Evolutionary conservation across 345 rosid genomes (phyloP).

Genomic region (Eucalyptus sp.): DNA sequence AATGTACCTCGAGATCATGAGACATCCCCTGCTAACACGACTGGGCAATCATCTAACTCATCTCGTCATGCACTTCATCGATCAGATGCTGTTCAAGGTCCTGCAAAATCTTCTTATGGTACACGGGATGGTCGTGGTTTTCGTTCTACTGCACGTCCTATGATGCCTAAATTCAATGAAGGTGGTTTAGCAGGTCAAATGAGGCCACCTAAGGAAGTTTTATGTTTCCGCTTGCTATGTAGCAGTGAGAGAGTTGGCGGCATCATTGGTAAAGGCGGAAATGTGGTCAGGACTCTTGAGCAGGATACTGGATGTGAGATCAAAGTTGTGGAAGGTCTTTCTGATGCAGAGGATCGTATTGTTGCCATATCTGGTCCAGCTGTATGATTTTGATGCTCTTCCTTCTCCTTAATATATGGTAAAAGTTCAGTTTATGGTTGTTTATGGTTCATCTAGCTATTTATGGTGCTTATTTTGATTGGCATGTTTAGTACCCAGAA

Average conservation of each 20-base stretch:
- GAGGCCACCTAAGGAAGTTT: constrained; percentile 24
- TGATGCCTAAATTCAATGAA: constrained; percentile 18
- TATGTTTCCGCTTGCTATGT: constrained; percentile 53
- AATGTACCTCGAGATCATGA: constrained; percentile 34
- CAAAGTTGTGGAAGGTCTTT: constrained; percentile 42
- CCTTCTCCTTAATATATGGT: not conserved
- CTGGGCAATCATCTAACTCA: constrained; percentile 26
- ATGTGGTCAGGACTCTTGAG: constrained; percentile 41
- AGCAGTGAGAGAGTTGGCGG: constrained; percentile 51
- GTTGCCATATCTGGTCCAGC: constrained; percentile 58
- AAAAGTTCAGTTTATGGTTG: not conserved
- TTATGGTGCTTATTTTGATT: not conserved
- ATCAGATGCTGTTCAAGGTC: constrained; percentile 33
- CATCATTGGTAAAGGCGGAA: constrained; percentile 72
- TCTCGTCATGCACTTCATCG: constrained; percentile 13
- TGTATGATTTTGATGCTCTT: constrained; percentile 24
- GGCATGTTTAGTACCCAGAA: constrained; percentile 48
- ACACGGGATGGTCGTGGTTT: constrained; percentile 18
- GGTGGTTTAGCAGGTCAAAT: constrained; percentile 22
- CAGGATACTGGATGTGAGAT: constrained; percentile 79
- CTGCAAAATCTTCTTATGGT: constrained; percentile 11
- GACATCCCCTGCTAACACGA: constrained; percentile 10
- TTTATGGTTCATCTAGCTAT: not conserved
- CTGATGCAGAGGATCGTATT: constrained; percentile 49
- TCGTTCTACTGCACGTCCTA: constrained; percentile 4